These are phyloP conservation scores for Tubosaeta sp. DNA, from an alignment of 768 basidiomycete species.

Conservation along the genomic window DNA sequence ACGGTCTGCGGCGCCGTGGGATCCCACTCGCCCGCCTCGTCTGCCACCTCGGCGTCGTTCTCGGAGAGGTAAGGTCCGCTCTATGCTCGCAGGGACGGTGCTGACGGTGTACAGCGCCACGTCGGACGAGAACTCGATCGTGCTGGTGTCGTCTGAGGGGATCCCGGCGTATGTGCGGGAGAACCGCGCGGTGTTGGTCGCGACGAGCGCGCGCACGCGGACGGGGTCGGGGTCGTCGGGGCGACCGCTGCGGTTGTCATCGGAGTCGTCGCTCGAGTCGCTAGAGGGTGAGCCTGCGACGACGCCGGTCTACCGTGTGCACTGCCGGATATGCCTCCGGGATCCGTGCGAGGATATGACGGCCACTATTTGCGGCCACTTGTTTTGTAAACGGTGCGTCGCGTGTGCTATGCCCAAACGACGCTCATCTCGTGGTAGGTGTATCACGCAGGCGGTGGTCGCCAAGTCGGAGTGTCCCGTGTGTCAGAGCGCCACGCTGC, in stretches of 20 bases:
- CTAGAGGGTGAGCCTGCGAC: neutral
- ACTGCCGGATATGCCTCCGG: slow-evolving; percentile 47
- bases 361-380: slow-evolving; percentile 59
- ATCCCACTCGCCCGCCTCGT: slow-evolving; percentile 11
- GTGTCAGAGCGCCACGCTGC: slow-evolving; percentile 45
- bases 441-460: slow-evolving; percentile 48
- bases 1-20: slow-evolving; percentile 1
- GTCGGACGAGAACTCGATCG: slow-evolving; percentile 20
- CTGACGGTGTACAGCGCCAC: slow-evolving; percentile 2
- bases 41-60: slow-evolving; percentile 7
- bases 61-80: slow-evolving; percentile 15
- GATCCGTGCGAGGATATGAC: slow-evolving; percentile 51
- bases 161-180: slow-evolving; percentile 30
- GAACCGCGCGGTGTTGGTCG: slow-evolving; percentile 28
- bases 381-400: slow-evolving; percentile 54
- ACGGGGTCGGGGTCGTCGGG: slow-evolving; percentile 4
- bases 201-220: slow-evolving; percentile 20
- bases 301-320: slow-evolving; percentile 24
- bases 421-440: slow-evolving; percentile 31
- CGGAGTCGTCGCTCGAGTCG: slow-evolving; percentile 23
- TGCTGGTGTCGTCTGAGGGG: slow-evolving; percentile 28
- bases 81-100: neutral
- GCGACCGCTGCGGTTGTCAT: slow-evolving; percentile 16
- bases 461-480: slow-evolving; percentile 47
- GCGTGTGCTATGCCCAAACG: neutral